Percentiles rank a stretch among this genome's conserved stretches.
phyloP scores from a whole-genome alignment of 2,329 filamentous ascomycete genomes.

The Talaromyces atroroseus region DNA sequence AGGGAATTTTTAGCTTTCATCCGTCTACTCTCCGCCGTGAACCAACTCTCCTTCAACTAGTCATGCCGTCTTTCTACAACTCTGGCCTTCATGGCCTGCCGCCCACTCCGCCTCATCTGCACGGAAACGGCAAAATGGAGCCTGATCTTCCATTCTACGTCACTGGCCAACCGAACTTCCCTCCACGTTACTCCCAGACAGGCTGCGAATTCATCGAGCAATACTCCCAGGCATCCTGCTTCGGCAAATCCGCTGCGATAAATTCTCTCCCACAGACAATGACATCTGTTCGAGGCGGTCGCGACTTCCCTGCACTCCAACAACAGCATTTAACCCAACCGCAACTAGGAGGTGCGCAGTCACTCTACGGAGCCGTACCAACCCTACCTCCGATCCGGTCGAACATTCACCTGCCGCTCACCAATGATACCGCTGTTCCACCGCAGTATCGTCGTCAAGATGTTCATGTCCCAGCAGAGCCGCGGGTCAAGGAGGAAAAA shows the following conservation, averaged over 20 bases:
- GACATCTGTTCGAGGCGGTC: conserved; percentile 26
- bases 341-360: conserved; percentile 19
- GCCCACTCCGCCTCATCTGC: conserved; percentile 38
- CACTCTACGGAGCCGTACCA: conserved; percentile 33
- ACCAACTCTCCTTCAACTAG: conserved; percentile 22
- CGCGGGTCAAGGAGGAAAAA: conserved; percentile 55
- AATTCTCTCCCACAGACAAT: conserved; percentile 26
- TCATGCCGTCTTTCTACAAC: conserved; percentile 41
- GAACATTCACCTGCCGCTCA: conserved; percentile 34
- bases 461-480: conserved; percentile 31
- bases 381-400: conserved; percentile 38
- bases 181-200: conserved; percentile 39
- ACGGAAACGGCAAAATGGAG: conserved; percentile 33
- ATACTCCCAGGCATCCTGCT: conserved; percentile 40
- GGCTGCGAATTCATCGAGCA: conserved; percentile 43
- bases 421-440: conserved; percentile 37
- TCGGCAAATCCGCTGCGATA: conserved; percentile 33
- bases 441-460: conserved; percentile 40
- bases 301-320: conserved; percentile 26
- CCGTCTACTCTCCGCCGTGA: conserved; percentile 35
- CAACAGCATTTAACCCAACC: conserved; percentile 22
- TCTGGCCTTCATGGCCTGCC: conserved; percentile 37
- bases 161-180: conserved; percentile 34
- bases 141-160: conserved; percentile 36
- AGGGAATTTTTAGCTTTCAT: conserved; percentile 18